phyloP scores from a whole-genome alignment of 306 rosid genomes.

The cucumber (Cucumis sativus) region DNA sequence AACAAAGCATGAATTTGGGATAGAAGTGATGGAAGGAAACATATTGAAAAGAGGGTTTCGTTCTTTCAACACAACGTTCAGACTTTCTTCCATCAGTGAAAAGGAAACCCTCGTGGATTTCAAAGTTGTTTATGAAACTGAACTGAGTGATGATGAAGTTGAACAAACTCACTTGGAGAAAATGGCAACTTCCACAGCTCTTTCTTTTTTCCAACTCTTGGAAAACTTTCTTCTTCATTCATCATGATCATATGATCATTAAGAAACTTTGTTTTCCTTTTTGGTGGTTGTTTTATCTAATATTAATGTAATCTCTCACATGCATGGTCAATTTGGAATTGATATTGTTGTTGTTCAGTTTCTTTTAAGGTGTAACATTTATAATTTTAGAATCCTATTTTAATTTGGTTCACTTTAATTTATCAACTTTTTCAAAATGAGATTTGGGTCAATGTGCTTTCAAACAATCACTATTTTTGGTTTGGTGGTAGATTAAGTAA shows the following conservation, averaged over 20 bases:
- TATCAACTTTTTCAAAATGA: too few species aligned
- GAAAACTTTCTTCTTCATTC: conserved; percentile 22
- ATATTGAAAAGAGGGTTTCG: conserved; percentile 38
- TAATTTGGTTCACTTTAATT: too few species aligned
- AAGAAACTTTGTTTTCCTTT: too few species aligned
- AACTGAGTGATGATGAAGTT: conserved; percentile 9
- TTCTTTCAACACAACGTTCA: conserved; percentile 37
- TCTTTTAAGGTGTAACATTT: too few species aligned
- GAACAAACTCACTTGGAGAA: conserved; percentile 3
- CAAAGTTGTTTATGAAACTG: conserved; percentile 34
- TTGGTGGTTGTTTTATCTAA: not conserved
- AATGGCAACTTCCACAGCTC: conserved; percentile 20
- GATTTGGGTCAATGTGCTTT: too few species aligned
- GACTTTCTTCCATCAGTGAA: conserved; percentile 18
- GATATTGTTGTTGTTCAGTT: too few species aligned
- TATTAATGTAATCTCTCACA: not conserved
- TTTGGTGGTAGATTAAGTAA: too few species aligned
- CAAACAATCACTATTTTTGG: too few species aligned
- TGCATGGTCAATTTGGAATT: not conserved
- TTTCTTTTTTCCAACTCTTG: conserved; percentile 22
- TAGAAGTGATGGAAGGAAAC: conserved; percentile 49
- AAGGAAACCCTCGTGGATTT: conserved; percentile 32
- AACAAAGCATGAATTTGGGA: conserved; percentile 26
- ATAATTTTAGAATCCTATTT: too few species aligned
- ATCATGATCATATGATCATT: not conserved